A percentile compares a stretch with the other conserved stretches of the same genome.
These are phyloP conservation scores for Beauveria asiatica DNA, from an alignment of 2,329 filamentous ascomycete genomes.

Conservation along the genomic window DNA sequence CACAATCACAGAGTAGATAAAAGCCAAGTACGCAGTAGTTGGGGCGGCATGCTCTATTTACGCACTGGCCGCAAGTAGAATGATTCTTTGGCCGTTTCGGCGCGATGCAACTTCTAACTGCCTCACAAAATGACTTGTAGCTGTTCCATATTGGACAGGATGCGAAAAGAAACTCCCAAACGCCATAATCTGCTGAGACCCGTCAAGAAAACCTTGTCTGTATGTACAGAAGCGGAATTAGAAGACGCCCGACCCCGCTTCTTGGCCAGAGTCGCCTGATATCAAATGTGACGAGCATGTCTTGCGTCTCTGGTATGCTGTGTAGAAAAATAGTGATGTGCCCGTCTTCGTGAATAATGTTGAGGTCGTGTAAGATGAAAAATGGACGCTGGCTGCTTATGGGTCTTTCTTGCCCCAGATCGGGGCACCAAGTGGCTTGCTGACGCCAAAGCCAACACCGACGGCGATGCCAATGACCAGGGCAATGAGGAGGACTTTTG, in stretches of 20 bases:
- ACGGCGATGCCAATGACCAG: slow-evolving; percentile 46
- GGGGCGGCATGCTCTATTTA: slow-evolving; percentile 7
- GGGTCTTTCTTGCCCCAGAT: slow-evolving; percentile 41
- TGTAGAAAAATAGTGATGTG: neutral
- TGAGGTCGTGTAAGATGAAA: neutral
- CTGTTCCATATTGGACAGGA: slow-evolving; percentile 11
- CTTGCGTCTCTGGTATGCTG: neutral
- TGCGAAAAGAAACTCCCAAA: slow-evolving; percentile 19
- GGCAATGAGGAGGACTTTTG: slow-evolving; percentile 45
- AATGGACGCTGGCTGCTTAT: neutral
- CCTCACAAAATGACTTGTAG: slow-evolving; percentile 9
- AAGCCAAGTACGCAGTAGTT: neutral
- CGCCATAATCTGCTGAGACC: slow-evolving; percentile 15
- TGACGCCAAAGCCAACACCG: slow-evolving; percentile 51
- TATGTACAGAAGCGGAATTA: slow-evolving; percentile 11
- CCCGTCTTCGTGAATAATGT: slow-evolving; percentile 1
- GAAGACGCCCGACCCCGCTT: slow-evolving; percentile 6
- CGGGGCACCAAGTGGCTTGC: slow-evolving; percentile 50
- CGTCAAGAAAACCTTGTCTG: neutral
- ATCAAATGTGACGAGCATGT: neutral
- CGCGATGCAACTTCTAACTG: slow-evolving; percentile 2
- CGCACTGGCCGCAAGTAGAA: neutral
- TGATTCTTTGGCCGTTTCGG: neutral
- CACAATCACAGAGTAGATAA: neutral
- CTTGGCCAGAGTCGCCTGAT: slow-evolving; percentile 3